phyloP scores from a whole-genome alignment of 306 rosid species.

The Benincasa hispida region DNA sequence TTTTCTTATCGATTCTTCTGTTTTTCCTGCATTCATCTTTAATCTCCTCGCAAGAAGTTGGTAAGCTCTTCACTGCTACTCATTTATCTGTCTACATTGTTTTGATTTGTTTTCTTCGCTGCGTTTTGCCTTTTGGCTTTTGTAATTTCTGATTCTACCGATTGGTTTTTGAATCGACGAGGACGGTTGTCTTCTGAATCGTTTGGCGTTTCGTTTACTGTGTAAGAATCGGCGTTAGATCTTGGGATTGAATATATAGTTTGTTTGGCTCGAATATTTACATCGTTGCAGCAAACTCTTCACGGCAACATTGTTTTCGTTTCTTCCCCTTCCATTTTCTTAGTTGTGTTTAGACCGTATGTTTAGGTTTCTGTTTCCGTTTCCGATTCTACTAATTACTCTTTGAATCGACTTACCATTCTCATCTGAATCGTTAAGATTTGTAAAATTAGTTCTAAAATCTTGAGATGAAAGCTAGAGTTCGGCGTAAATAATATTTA shows the following conservation, averaged over 20 bases:
- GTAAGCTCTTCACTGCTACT: not conserved
- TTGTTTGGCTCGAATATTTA: not conserved
- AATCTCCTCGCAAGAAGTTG: not conserved
- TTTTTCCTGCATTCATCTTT: not conserved
- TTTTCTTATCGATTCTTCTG: not conserved
- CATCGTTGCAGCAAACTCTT: not conserved
- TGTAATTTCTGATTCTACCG: not conserved
- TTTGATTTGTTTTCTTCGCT: not conserved
- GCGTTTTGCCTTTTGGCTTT: not conserved
- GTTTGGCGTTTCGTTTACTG: not conserved
- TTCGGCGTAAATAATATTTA: not conserved
- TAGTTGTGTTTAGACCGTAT: not conserved
- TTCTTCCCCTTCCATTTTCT: not conserved
- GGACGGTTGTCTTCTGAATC: not conserved
- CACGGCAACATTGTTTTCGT: not conserved
- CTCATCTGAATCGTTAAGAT: not conserved
- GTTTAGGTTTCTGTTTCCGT: not conserved
- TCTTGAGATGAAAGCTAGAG: not conserved
- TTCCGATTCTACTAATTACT: not conserved
- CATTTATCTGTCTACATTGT: not conserved
- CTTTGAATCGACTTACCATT: not conserved
- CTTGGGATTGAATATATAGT: not conserved
- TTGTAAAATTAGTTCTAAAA: not conserved
- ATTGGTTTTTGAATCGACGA: not conserved
- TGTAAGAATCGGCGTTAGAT: not conserved